These are phyloP conservation scores for Amaranthus hypochondriacus DNA, from an alignment of 148 eudicot genomes.

Conservation along the genomic window DNA sequence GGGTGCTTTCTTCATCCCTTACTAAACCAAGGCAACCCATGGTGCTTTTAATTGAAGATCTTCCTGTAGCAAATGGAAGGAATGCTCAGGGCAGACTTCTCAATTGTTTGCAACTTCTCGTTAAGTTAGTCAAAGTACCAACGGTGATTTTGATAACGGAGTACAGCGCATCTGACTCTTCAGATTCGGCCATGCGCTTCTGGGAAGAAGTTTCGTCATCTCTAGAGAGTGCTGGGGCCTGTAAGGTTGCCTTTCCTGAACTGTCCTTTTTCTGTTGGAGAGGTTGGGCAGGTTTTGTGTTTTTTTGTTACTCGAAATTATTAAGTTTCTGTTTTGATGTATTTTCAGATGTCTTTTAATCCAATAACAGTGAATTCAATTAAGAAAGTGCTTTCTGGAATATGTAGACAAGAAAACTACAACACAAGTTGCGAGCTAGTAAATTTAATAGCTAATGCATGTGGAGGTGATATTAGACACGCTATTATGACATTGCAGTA, in stretches of 20 bases:
- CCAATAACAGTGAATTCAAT: slow-evolving; percentile 80
- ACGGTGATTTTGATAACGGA: slow-evolving; percentile 77
- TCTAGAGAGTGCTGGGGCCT: slow-evolving; percentile 75
- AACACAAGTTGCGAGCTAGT: slow-evolving; percentile 51
- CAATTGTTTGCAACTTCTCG: slow-evolving; percentile 69
- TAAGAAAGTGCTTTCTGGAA: slow-evolving; percentile 66
- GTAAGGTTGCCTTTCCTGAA: slow-evolving; percentile 65
- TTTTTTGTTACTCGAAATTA: slow-evolving; percentile 1
- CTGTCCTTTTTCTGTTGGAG: neutral
- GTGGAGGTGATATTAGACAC: slow-evolving; percentile 95
- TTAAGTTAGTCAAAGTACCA: slow-evolving; percentile 71
- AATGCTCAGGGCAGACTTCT: slow-evolving; percentile 57
- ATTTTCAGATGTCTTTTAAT: slow-evolving; percentile 81
- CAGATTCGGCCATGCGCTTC: slow-evolving; percentile 42
- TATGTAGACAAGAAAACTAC: slow-evolving; percentile 60
- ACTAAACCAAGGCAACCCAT: slow-evolving; percentile 33
- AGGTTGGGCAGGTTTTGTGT: neutral
- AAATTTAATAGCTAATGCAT: slow-evolving; percentile 70
- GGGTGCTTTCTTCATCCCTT: slow-evolving; percentile 47
- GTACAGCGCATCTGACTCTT: slow-evolving; percentile 52
- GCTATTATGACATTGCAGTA: slow-evolving; percentile 89
- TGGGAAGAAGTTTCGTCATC: slow-evolving; percentile 75
- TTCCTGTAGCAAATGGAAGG: slow-evolving; percentile 78
- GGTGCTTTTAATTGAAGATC: slow-evolving; percentile 81
- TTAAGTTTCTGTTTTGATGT: slow-evolving; percentile 1